phyloP scores from a whole-genome alignment of 129 eudicot species.

The Flaveria brownii region DNA sequence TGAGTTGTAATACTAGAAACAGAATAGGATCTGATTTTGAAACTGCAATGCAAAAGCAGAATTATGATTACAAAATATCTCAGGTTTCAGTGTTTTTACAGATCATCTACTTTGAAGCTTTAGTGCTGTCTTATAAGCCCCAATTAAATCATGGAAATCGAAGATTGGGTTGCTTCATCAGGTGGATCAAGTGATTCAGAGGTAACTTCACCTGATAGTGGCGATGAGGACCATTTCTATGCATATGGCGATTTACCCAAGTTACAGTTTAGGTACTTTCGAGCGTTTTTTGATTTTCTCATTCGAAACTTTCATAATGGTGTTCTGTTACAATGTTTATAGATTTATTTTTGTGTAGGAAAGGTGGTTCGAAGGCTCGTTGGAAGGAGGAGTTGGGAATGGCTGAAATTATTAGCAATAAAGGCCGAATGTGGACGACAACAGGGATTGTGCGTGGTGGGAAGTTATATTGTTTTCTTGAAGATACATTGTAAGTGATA shows the following conservation, averaged over 20 bases:
- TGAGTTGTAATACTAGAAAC: too few species aligned
- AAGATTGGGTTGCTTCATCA: constrained; percentile 35
- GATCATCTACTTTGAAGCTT: too few species aligned
- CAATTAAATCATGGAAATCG: constrained; percentile 31
- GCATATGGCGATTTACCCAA: constrained; percentile 47
- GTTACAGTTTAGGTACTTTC: constrained; percentile 56
- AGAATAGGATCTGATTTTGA: too few species aligned
- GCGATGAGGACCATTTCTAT: constrained; percentile 50
- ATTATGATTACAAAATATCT: too few species aligned
- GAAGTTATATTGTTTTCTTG: constrained; percentile 55
- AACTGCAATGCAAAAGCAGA: too few species aligned
- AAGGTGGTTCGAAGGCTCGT: constrained; percentile 45
- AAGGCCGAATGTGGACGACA: constrained; percentile 63
- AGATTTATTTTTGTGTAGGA: constrained; percentile 39
- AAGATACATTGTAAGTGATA: constrained; percentile 71
- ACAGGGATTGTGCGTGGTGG: constrained; percentile 73
- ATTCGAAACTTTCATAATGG: background rate
- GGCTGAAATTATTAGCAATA: constrained; percentile 68
- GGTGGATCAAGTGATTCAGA: constrained; percentile 60
- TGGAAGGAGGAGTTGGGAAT: constrained; percentile 77
- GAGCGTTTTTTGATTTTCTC: background rate
- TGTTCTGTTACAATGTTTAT: background rate
- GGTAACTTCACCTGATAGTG: constrained; percentile 40
- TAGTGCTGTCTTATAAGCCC: too few species aligned
- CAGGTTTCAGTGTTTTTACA: too few species aligned